Evolutionary conservation across 1,284 basidiomycete species (phyloP), one percentile per base, ranked within the genome.

Genomic region (Rhodotorula sp.): DNA sequence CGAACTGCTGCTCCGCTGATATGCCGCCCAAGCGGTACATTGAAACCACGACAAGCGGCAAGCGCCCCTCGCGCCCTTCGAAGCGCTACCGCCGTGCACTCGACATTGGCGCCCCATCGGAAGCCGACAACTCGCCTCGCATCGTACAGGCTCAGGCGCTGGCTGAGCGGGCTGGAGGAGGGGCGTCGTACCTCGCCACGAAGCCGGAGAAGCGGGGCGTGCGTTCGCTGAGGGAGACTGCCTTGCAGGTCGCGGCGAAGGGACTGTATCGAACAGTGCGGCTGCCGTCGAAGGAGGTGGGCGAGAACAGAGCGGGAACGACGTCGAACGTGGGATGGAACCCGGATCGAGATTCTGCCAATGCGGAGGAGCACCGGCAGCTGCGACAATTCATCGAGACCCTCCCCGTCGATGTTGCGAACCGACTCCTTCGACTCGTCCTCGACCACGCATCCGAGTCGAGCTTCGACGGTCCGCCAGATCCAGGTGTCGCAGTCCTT

Each of bases 91-190:
- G 66, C 26, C 46, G 52, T 15, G 55, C 53, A 5, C 28, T 31
- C 16, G 54, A 37, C 0, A 69, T 67, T 24, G 64, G 65, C 10
- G 65, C 62, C 7, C 37, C 55, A 8, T 47, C 65, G 1, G 46
- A 44, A 3, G 56, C 47, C 22, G 65, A 72, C 50, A 65, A 51
- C 37, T 64, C 62, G 4, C 44, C 68, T 5, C 64, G 72, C 0
- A 46, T 71, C 8, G 54, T 67, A 24, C 53, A 67, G 2, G 58
- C 64, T 9, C 53, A 60, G 13, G 58, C 59, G 7, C 59, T 62
- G 9, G 67, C 64, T 3, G 72, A 73, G 22, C 72, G 66, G 8
- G 66, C 67, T 5, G 67, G 67, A 20, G 67, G 67, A 30, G 72
- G 72, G 1, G 47, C 37, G 13, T 59, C 54, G 51, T 73, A 71